phyloP scores from a whole-genome alignment of 2,329 filamentous ascomycete genomes.

The Ophiostoma populinum region DNA sequence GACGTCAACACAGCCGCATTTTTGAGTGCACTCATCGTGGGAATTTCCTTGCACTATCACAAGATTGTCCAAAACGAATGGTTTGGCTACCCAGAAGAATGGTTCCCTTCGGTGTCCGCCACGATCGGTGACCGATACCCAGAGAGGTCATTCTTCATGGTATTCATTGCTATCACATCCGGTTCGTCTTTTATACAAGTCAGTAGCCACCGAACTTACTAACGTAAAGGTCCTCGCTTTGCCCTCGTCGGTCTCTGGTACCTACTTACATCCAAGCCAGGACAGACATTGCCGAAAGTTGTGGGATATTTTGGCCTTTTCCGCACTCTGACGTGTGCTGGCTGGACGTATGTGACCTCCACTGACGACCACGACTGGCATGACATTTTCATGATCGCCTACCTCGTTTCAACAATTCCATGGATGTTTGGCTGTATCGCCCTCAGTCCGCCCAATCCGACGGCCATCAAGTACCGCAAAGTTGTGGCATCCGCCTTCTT shows the following conservation, averaged over 20 bases:
- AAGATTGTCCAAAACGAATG: constrained; percentile 98
- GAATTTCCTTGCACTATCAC: constrained; percentile 68
- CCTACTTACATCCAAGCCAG: constrained; percentile 62
- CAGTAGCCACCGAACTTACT: too few species aligned
- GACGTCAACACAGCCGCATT: constrained; percentile 64
- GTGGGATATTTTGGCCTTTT: constrained; percentile 67
- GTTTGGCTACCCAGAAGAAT: constrained; percentile 86
- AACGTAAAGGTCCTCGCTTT: constrained; percentile 64
- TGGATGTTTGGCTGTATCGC: constrained; percentile 88
- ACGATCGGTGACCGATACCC: constrained; percentile 97
- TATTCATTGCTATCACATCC: constrained; percentile 94
- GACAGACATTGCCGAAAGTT: constrained; percentile 61
- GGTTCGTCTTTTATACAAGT: constrained; percentile 38
- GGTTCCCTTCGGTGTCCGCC: constrained; percentile 90
- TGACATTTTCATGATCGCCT: constrained; percentile 98
- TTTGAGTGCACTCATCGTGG: constrained; percentile 67
- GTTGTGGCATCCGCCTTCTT: constrained; percentile 73
- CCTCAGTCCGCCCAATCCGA: constrained; percentile 68
- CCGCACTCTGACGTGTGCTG: constrained; percentile 82
- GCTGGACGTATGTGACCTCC: constrained; percentile 97
- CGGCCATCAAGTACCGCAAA: constrained; percentile 77
- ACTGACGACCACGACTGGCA: constrained; percentile 98
- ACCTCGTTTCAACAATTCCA: constrained; percentile 80
- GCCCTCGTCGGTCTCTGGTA: constrained; percentile 86
- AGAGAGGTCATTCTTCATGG: constrained; percentile 88